phyloP scores from a whole-genome alignment of 179 eudicot species.

The Heliamphora pulchella region DNA sequence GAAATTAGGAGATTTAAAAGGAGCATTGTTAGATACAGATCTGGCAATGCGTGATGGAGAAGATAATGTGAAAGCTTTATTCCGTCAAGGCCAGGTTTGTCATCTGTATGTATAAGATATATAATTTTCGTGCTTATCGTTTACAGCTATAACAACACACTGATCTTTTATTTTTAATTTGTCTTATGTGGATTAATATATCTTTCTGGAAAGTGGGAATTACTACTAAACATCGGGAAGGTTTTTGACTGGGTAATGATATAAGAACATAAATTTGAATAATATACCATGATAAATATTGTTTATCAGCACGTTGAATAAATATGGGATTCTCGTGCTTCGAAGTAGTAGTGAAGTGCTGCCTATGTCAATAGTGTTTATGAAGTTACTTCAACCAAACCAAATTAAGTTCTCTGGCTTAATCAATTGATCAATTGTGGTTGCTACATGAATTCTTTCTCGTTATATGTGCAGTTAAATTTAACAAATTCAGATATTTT shows the following conservation, averaged over 20 bases:
- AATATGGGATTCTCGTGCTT: not conserved
- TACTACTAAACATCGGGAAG: not conserved
- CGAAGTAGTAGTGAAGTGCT: not conserved
- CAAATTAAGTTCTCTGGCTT: too few species aligned
- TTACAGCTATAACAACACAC: not conserved
- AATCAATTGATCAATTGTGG: too few species aligned
- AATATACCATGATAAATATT: not conserved
- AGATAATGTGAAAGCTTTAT: constrained; percentile 68
- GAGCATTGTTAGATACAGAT: constrained; percentile 67
- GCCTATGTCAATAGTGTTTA: not conserved
- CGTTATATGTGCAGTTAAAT: too few species aligned
- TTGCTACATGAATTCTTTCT: too few species aligned
- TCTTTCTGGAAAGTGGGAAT: not conserved
- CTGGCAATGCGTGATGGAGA: constrained; percentile 79
- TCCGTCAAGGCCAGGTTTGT: constrained; percentile 87
- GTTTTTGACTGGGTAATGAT: not conserved
- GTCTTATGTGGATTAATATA: not conserved
- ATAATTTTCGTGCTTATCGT: not conserved
- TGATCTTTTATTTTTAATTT: not conserved
- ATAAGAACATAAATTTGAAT: not conserved
- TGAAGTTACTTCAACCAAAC: not conserved
- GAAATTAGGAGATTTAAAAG: constrained; percentile 69
- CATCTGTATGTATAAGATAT: not conserved
- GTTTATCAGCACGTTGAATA: not conserved
- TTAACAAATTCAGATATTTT: too few species aligned